Percentiles rank a stretch among this genome's conserved stretches.
phyloP scores from a whole-genome alignment of 2,329 filamentous ascomycete genomes.

The Fusarium clavum region DNA sequence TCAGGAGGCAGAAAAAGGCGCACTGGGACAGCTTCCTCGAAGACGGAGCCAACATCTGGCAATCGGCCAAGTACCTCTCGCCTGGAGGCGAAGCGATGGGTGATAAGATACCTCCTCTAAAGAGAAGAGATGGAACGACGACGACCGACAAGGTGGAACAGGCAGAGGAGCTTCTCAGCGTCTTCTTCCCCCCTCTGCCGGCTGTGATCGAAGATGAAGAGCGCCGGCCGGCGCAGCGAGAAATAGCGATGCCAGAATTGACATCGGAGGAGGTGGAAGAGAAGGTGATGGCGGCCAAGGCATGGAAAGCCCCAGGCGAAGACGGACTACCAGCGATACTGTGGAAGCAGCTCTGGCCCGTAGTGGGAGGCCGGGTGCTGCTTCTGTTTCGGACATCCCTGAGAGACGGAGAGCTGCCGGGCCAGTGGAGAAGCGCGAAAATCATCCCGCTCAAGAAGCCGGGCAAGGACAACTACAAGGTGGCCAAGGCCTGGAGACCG shows the following conservation, averaged over 20 bases:
- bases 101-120: background rate
- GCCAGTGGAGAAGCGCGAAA: constrained; percentile 23
- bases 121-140: background rate
- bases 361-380: constrained; percentile 4
- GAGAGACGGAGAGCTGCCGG: background rate
- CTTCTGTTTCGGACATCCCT: constrained; percentile 11
- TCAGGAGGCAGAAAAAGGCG: background rate
- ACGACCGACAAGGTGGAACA: background rate
- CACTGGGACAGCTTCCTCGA: background rate
- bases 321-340: background rate
- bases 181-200: constrained; percentile 24
- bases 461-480: constrained; percentile 39
- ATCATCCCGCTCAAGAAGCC: constrained; percentile 40
- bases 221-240: background rate
- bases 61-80: background rate
- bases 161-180: background rate
- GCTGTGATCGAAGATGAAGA: constrained; percentile 11
- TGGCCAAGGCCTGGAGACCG: constrained; percentile 42
- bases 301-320: background rate
- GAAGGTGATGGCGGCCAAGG: constrained; percentile 33
- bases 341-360: constrained; percentile 6
- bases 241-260: constrained; percentile 11
- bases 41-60: too few species aligned
- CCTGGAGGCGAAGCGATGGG: background rate
- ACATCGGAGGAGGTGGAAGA: background rate